These are phyloP conservation scores for Henckelia pumila DNA, from an alignment of 257 asterid genomes.

Conservation along the genomic window DNA sequence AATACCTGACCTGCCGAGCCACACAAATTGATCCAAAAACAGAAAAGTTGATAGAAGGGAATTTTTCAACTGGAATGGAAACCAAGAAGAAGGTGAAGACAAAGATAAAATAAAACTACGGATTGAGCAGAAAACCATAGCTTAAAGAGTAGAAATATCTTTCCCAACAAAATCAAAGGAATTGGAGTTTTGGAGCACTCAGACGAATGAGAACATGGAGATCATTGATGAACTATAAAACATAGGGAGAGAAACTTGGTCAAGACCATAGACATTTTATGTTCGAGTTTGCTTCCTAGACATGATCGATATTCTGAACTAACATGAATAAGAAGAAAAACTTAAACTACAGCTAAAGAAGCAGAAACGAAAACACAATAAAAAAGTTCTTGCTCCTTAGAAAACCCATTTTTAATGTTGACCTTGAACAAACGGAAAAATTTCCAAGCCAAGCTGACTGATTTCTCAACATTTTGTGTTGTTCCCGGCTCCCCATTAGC, in stretches of 20 bases:
- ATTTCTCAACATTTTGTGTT: constrained; percentile 88
- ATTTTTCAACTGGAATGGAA: constrained; percentile 76
- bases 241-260: constrained; percentile 18
- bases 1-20: constrained; percentile 95
- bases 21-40: constrained; percentile 94
- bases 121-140: constrained; percentile 13
- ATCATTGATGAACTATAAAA: constrained; percentile 84
- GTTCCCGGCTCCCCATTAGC: constrained; percentile 97
- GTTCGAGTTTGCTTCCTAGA: not conserved
- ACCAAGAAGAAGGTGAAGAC: constrained; percentile 19
- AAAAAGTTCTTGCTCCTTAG: not conserved
- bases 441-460: constrained; percentile 95
- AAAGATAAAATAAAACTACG: constrained; percentile 6
- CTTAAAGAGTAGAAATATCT: constrained; percentile 52
- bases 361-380: not conserved
- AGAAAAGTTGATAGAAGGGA: constrained; percentile 90
- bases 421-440: constrained; percentile 96
- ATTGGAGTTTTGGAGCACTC: constrained; percentile 82
- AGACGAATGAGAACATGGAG: constrained; percentile 89
- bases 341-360: not conserved
- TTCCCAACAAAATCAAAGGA: constrained; percentile 77
- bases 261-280: constrained; percentile 23
- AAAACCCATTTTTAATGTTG: not conserved
- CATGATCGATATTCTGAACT: not conserved
- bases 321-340: too few species aligned